Conservation (phyloP, 2,329 filamentous ascomycete species). For the Pseudofabraea citricarpa region DNA sequence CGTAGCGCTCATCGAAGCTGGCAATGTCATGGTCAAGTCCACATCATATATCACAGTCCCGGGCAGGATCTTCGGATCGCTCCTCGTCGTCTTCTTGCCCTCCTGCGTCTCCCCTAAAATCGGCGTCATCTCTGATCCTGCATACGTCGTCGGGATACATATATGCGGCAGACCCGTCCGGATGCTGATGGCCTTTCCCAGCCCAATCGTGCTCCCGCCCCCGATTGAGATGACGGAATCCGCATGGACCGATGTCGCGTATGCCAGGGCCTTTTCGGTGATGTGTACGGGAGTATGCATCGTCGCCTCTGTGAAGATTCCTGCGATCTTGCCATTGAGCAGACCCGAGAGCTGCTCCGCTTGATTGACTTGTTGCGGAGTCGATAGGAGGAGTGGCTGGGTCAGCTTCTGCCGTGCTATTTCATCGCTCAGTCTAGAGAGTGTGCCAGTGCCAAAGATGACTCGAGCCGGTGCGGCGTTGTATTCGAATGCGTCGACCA, state of each 20-base stretch:
- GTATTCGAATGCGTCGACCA: no score
- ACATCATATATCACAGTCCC: conserved; percentile 61
- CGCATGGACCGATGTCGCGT: conserved; percentile 37
- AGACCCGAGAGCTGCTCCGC: conserved; percentile 39
- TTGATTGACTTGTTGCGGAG: conserved; percentile 42
- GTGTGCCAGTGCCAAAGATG: conserved; percentile 50
- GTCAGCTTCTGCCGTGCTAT: conserved; percentile 40
- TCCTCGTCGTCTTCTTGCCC: conserved; percentile 52
- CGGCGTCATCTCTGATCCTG: conserved; percentile 60
- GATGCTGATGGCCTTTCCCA: conserved; percentile 54
- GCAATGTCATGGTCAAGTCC: conserved; percentile 55
- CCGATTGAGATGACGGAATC: conserved; percentile 58
- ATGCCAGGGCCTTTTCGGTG: conserved; percentile 50
- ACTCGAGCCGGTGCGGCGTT: conserved; percentile 47
- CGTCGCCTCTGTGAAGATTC: conserved; percentile 49
- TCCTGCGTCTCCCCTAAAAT: conserved; percentile 58
- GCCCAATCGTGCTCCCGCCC: conserved; percentile 56
- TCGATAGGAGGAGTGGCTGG: conserved; percentile 51
- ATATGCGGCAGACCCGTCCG: conserved; percentile 51
- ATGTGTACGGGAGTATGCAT: conserved; percentile 59
- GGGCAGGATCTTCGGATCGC: conserved; percentile 55
- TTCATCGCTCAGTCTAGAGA: conserved; percentile 41
- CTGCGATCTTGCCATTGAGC: conserved; percentile 41
- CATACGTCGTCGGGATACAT: conserved; percentile 58
- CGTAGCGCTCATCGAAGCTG: conserved; percentile 44